Conservation (phyloP, 768 basidiomycete genomes). For the Lactarius deliciosus region DNA sequence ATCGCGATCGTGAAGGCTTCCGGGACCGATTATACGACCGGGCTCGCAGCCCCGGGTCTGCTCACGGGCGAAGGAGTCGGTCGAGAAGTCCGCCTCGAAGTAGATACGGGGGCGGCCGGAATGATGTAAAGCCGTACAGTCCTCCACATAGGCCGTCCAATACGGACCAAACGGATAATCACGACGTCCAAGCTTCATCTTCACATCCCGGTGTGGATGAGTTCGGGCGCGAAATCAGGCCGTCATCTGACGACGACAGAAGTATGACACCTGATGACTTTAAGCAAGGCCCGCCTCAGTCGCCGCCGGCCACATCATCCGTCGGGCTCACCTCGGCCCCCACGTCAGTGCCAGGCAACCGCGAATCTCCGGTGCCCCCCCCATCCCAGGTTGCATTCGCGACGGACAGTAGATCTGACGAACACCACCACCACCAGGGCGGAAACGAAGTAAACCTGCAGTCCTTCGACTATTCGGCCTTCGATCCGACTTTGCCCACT, state of each 20-base stretch:
- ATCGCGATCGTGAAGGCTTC: slow-evolving; percentile 42
- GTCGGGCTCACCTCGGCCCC: slow-evolving; percentile 24
- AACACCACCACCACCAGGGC: slow-evolving; percentile 9
- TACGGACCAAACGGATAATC: slow-evolving; percentile 16
- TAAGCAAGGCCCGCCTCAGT: slow-evolving; percentile 13
- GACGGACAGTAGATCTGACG: not conserved
- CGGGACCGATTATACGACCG: slow-evolving; percentile 46
- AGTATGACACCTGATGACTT: slow-evolving; percentile 17
- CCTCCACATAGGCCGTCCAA: slow-evolving; percentile 45
- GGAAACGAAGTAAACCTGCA: slow-evolving; percentile 47
- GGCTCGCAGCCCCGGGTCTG: slow-evolving; percentile 39
- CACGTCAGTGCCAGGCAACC: slow-evolving; percentile 1
- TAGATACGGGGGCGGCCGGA: slow-evolving; percentile 47
- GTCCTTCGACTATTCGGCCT: slow-evolving; percentile 65
- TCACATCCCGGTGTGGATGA: slow-evolving; percentile 65
- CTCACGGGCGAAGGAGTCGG: slow-evolving; percentile 56
- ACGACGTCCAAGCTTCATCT: slow-evolving; percentile 30
- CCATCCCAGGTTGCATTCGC: slow-evolving; percentile 6
- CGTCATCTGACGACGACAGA: slow-evolving; percentile 43
- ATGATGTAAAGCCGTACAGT: slow-evolving; percentile 56
- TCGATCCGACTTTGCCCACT: slow-evolving; percentile 69
- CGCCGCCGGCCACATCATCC: slow-evolving; percentile 28
- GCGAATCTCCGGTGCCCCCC: slow-evolving; percentile 4
- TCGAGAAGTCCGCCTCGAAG: slow-evolving; percentile 67
- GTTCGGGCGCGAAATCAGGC: slow-evolving; percentile 80